A percentile compares a stretch with the other conserved stretches of the same genome.
Evolutionary conservation across 176 grass and related monocot species (phyloP).

Genomic region (Melocanna baccifera): DNA sequence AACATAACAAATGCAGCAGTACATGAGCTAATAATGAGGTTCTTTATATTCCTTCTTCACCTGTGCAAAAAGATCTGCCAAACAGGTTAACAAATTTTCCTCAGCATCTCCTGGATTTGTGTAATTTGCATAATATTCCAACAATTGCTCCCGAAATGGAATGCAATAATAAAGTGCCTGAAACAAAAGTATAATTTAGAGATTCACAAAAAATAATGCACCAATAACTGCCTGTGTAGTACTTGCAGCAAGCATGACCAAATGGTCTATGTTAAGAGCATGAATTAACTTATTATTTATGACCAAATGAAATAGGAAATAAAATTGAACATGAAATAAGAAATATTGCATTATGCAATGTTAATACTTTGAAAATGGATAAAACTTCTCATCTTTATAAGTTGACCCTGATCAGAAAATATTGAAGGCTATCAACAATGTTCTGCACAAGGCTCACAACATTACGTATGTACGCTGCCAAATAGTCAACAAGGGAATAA

Average conservation of each 20-base stretch:
- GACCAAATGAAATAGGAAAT: background rate
- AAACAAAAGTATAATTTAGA: conserved; percentile 21
- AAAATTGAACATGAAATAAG: background rate
- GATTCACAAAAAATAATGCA: background rate
- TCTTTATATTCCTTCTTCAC: conserved; percentile 31
- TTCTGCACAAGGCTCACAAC: background rate
- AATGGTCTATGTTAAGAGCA: background rate
- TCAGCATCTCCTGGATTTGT: conserved; percentile 60
- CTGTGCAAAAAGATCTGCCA: conserved; percentile 95
- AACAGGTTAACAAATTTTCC: conserved; percentile 80
- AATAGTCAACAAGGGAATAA: too few species aligned
- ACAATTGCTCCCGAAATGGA: conserved; percentile 78
- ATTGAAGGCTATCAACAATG: background rate
- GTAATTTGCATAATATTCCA: conserved; percentile 70
- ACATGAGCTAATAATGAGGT: conserved; percentile 1
- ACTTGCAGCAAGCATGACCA: conserved; percentile 19
- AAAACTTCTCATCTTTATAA: background rate
- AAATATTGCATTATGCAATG: background rate
- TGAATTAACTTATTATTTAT: background rate
- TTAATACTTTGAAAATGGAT: conserved; percentile 4
- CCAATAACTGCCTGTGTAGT: background rate
- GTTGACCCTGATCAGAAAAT: background rate
- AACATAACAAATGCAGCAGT: conserved; percentile 9
- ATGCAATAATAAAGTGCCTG: conserved; percentile 92
- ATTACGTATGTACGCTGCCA: too few species aligned